phyloP scores from a whole-genome alignment of 345 rosid species.

The Physaria fendleri region DNA sequence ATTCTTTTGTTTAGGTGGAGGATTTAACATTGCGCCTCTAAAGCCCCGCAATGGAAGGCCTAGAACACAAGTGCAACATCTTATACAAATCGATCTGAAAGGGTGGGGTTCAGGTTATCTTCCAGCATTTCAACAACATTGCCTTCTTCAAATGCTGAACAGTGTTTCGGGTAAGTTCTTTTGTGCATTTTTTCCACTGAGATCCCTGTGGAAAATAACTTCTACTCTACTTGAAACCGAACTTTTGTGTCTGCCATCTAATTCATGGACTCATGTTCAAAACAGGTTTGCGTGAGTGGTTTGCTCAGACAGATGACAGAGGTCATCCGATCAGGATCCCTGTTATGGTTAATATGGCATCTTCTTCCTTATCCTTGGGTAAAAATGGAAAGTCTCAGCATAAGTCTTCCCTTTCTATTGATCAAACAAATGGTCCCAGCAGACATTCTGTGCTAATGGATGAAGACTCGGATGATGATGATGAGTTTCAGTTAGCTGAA shows the following conservation, averaged over 20 bases:
- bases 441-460: conserved; percentile 74
- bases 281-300: conserved; percentile 95
- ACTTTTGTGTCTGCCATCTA: not conserved
- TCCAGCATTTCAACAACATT: conserved; percentile 93
- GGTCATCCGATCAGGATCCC: conserved; percentile 91
- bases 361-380: conserved; percentile 54
- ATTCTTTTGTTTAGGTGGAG: conserved; percentile 69
- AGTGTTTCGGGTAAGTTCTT: conserved; percentile 80
- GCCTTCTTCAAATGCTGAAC: conserved; percentile 97
- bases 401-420: conserved; percentile 45
- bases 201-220: not conserved
- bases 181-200: not conserved
- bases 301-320: conserved; percentile 92
- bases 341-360: conserved; percentile 93
- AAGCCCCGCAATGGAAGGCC: conserved; percentile 81
- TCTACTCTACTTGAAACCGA: not conserved
- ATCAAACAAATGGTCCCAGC: conserved; percentile 55
- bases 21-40: conserved; percentile 86
- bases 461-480: conserved; percentile 93
- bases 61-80: conserved; percentile 90
- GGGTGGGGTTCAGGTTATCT: conserved; percentile 94
- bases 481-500: conserved; percentile 82
- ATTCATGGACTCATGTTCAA: not conserved
- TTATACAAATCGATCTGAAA: conserved; percentile 95
- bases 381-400: conserved; percentile 45